phyloP scores from a whole-genome alignment of 2,329 filamentous ascomycete species.

The Apiospora aurea region DNA sequence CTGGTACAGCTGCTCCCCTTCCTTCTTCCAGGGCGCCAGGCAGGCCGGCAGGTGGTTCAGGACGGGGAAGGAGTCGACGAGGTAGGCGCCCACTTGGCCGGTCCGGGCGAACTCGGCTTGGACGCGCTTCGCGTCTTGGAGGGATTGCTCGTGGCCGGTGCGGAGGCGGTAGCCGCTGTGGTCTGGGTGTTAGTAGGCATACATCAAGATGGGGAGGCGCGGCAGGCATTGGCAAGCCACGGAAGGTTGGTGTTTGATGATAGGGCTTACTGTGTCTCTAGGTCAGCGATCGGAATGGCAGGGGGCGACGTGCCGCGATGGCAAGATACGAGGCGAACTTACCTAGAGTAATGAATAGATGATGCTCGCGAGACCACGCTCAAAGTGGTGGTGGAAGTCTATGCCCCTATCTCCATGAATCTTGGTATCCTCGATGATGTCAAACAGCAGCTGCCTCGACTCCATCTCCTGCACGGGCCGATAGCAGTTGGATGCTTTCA shows the following conservation, averaged over 20 bases:
- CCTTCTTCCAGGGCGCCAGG: conserved; percentile 46
- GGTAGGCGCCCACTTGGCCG: conserved; percentile 42
- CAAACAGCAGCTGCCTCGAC: conserved; percentile 50
- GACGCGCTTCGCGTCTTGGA: conserved; percentile 36
- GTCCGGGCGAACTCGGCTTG: conserved; percentile 37
- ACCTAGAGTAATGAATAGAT: conserved; percentile 46
- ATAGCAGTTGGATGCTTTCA: conserved; percentile 44
- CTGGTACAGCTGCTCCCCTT: conserved; percentile 39
- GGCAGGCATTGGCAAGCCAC: neutral
- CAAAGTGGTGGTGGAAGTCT: conserved; percentile 42
- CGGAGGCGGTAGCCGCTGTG: conserved; percentile 42
- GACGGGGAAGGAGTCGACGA: conserved; percentile 51
- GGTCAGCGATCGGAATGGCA: neutral
- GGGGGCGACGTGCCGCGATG: neutral
- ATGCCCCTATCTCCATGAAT: conserved; percentile 33
- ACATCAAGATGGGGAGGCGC: too few species aligned
- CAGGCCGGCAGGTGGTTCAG: conserved; percentile 48
- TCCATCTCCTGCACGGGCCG: conserved; percentile 53
- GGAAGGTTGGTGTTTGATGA: too few species aligned
- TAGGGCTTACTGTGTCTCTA: neutral
- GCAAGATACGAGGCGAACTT: neutral
- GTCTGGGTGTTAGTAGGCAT: neutral
- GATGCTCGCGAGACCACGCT: conserved; percentile 46
- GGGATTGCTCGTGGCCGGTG: conserved; percentile 35
- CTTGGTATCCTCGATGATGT: conserved; percentile 46